Evolutionary conservation across 2,329 filamentous ascomycete genomes (phyloP).

Genomic region (Neonectria faginata): DNA sequence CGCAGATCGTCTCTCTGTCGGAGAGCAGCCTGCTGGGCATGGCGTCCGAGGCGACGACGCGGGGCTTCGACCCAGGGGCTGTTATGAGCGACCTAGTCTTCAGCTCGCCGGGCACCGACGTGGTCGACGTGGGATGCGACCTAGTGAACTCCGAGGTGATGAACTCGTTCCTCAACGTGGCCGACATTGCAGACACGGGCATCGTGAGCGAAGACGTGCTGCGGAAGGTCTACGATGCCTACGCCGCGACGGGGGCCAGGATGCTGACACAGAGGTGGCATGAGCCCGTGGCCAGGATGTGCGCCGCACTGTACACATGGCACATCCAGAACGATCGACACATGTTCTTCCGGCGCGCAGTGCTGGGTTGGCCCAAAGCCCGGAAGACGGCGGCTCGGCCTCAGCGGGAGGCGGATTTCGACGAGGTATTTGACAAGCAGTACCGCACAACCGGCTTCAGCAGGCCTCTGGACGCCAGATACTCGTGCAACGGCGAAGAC

Average conservation of each 20-base stretch:
- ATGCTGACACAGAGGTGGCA: conserved; percentile 49
- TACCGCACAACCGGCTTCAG: conserved; percentile 45
- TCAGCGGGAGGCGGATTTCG: conserved; percentile 47
- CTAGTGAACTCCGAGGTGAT: conserved; percentile 41
- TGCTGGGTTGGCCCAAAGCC: conserved; percentile 47
- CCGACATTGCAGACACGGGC: conserved; percentile 36
- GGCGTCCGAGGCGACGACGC: conserved; percentile 38
- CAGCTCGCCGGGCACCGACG: conserved; percentile 42
- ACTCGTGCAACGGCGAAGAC: conserved; percentile 34
- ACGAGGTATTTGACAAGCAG: conserved; percentile 47
- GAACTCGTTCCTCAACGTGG: conserved; percentile 42
- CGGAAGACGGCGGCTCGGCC: conserved; percentile 42
- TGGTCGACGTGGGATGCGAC: conserved; percentile 40
- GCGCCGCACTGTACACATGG: conserved; percentile 48
- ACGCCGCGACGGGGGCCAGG: conserved; percentile 41
- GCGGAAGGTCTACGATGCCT: conserved; percentile 38
- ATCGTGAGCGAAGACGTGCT: conserved; percentile 35
- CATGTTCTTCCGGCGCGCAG: conserved; percentile 48
- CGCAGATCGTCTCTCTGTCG: conserved; percentile 40
- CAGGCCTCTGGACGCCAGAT: conserved; percentile 34
- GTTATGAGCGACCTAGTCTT: conserved; percentile 42
- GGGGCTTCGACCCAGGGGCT: conserved; percentile 38
- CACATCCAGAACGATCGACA: conserved; percentile 50
- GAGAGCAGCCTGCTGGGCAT: conserved; percentile 42
- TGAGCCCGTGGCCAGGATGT: conserved; percentile 49